These are phyloP conservation scores for Panus rudis DNA, from an alignment of 768 basidiomycete species.

Conservation along the genomic window DNA sequence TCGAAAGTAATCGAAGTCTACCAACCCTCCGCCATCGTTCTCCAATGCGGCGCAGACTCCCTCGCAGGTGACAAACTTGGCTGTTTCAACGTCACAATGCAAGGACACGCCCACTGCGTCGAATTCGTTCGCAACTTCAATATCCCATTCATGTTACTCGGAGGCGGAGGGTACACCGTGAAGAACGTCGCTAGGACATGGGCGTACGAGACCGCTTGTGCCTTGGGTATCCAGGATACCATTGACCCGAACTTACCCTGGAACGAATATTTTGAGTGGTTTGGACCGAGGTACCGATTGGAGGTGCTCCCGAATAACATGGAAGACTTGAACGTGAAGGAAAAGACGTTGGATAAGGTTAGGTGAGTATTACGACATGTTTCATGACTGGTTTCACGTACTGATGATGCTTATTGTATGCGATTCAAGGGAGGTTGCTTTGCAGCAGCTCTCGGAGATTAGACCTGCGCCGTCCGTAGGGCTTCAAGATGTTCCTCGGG, in stretches of 20 bases:
- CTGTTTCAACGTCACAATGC: conserved; percentile 93
- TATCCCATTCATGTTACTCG: conserved; percentile 84
- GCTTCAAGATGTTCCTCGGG: conserved; percentile 75
- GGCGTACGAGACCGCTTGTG: conserved; percentile 96
- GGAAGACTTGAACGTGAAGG: conserved; percentile 84
- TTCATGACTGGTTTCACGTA: conserved; percentile 27
- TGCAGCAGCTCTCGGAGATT: conserved; percentile 51
- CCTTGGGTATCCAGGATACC: conserved; percentile 76
- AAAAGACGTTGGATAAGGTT: conserved; percentile 74
- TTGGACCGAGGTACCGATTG: conserved; percentile 88
- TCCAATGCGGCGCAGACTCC: conserved; percentile 97
- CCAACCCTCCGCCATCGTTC: conserved; percentile 78
- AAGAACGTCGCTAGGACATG: conserved; percentile 94
- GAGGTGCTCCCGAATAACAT: conserved; percentile 91
- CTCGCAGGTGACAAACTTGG: conserved; percentile 93
- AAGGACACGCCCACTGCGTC: conserved; percentile 90
- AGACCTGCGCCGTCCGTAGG: conserved; percentile 78
- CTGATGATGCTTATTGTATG: not conserved
- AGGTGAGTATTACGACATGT: conserved; percentile 43
- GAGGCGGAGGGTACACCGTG: conserved; percentile 95
- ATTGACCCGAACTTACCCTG: conserved; percentile 76
- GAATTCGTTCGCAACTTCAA: conserved; percentile 77
- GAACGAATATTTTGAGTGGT: conserved; percentile 95
- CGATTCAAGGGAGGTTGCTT: conserved; percentile 34
- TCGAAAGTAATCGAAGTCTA: conserved; percentile 82